Conservation (phyloP, 805 yeast genomes). For the Trichomonascus vanleenenianus region DNA sequence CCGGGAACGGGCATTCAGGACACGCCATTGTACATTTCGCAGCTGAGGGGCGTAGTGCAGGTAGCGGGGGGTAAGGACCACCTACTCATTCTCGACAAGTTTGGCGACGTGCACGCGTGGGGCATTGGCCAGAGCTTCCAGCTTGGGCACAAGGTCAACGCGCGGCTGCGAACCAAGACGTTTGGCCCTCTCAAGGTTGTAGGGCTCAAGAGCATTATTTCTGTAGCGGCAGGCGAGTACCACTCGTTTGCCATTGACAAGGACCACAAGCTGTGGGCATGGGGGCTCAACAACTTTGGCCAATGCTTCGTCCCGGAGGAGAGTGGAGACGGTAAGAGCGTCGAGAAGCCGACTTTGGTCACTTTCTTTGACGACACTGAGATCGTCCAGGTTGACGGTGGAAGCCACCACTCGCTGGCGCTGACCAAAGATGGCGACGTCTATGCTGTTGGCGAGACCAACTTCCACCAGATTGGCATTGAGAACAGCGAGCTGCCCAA, state of each 20-base stretch:
- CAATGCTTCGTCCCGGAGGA: slow-evolving; percentile 83
- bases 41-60: slow-evolving; percentile 63
- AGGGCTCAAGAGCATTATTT: slow-evolving; percentile 70
- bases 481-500: slow-evolving; percentile 57
- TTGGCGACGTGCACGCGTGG: slow-evolving; percentile 92
- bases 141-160: slow-evolving; percentile 68
- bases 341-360: slow-evolving; percentile 69
- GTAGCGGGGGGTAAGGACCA: slow-evolving; percentile 93
- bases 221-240: slow-evolving; percentile 88
- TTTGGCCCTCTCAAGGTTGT: slow-evolving; percentile 71
- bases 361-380: slow-evolving; percentile 51
- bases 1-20: slow-evolving; percentile 56
- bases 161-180: slow-evolving; percentile 24
- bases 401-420: slow-evolving; percentile 90
- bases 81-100: slow-evolving; percentile 68
- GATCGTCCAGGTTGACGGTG: slow-evolving; percentile 67
- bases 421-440: slow-evolving; percentile 65
- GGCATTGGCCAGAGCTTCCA: slow-evolving; percentile 94
- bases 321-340: slow-evolving; percentile 60
- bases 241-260: slow-evolving; percentile 88
- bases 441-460: slow-evolving; percentile 83
- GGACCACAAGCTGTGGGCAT: slow-evolving; percentile 63
- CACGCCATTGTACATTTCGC: slow-evolving; percentile 55
- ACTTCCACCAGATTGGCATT: slow-evolving; percentile 89
- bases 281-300: slow-evolving; percentile 97